Conservation (phyloP, 305 asterid species). For the Fraxinus sp. region DNA sequence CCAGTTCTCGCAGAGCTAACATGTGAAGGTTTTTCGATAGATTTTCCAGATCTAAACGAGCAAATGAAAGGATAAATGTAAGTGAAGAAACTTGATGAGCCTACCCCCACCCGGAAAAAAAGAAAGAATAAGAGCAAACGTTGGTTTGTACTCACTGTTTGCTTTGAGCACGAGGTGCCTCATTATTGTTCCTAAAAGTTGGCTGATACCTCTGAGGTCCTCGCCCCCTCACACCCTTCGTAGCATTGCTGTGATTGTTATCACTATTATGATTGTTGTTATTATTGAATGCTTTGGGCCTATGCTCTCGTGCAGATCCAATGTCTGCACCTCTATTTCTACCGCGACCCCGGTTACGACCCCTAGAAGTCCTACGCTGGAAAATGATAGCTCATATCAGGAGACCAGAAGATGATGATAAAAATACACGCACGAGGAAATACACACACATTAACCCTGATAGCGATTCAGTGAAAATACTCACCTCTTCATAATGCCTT, state of each 20-base stretch:
- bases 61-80: constrained; percentile 25
- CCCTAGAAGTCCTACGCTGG: constrained; percentile 76
- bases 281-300: constrained; percentile 44
- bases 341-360: constrained; percentile 72
- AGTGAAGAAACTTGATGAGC: background rate
- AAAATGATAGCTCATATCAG: constrained; percentile 24
- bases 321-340: constrained; percentile 59
- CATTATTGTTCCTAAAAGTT: constrained; percentile 53
- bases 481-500: constrained; percentile 70
- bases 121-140: background rate
- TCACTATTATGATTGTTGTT: constrained; percentile 41
- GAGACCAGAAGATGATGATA: constrained; percentile 19
- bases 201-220: constrained; percentile 91
- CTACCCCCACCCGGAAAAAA: background rate
- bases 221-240: constrained; percentile 74
- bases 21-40: constrained; percentile 52
- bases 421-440: background rate
- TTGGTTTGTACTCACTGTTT: constrained; percentile 57
- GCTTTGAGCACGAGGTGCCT: constrained; percentile 49
- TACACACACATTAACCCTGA: background rate
- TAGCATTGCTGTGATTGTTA: constrained; percentile 52
- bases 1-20: constrained; percentile 46
- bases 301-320: constrained; percentile 56
- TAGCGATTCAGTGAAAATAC: constrained; percentile 24
- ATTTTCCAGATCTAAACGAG: constrained; percentile 52